Percentiles rank a stretch among this genome's conserved stretches.
phyloP scores from a whole-genome alignment of 2,329 filamentous ascomycete species.

The Ceratocystis ficicola region DNA sequence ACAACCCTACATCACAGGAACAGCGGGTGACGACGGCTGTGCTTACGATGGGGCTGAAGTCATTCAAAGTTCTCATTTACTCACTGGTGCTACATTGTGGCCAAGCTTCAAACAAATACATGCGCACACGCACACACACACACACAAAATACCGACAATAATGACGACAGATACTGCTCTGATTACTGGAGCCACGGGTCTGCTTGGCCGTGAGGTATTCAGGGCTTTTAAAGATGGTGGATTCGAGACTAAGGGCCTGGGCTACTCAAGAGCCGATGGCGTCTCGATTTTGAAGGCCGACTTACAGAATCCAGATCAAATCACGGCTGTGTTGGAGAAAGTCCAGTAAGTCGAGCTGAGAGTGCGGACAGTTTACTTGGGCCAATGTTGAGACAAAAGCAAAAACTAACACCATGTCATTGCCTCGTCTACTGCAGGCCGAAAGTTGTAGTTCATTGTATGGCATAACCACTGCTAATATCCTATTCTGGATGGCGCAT shows the following conservation, averaged over 20 bases:
- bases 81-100: neutral
- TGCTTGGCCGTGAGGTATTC: conserved; percentile 68
- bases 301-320: conserved; percentile 36
- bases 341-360: conserved; percentile 37
- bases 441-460: conserved; percentile 70
- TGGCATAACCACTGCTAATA: conserved; percentile 26
- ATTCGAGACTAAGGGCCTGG: conserved; percentile 62
- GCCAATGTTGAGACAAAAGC: neutral
- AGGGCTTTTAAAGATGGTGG: conserved; percentile 32
- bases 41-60: too few relatives aligned
- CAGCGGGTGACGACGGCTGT: too few relatives aligned
- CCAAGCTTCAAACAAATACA: neutral
- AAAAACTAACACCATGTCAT: conserved; percentile 1
- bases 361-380: neutral
- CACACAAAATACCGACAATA: neutral
- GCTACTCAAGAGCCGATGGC: conserved; percentile 60
- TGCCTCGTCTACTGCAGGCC: conserved; percentile 43
- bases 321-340: conserved; percentile 40
- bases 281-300: conserved; percentile 52
- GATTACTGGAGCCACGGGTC: conserved; percentile 72
- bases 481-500: neutral
- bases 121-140: neutral
- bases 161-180: conserved; percentile 38
- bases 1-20: too few relatives aligned
- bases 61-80: too few relatives aligned